phyloP scores from a whole-genome alignment of 1,284 basidiomycete species.

The Dichomitus squalens region DNA sequence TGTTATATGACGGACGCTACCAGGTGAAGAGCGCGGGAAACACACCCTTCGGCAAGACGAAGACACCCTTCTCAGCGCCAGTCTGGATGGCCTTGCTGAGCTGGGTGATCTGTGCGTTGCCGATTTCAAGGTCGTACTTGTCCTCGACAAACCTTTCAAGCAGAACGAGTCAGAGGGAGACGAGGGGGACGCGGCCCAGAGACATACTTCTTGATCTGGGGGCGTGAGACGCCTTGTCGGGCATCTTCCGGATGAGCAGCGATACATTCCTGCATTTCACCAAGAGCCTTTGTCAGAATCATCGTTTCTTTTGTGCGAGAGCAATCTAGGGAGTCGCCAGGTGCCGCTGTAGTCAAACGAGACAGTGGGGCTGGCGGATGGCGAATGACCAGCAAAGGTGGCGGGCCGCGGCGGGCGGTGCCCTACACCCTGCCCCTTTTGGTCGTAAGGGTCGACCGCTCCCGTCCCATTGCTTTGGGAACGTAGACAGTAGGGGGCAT shows the following conservation, averaged over 20 bases:
- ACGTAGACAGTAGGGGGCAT: background rate
- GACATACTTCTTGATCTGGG: conserved; percentile 87
- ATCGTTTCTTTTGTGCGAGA: background rate
- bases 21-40: conserved; percentile 10
- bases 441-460: conserved; percentile 24
- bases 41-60: conserved; percentile 86
- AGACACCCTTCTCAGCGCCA: conserved; percentile 80
- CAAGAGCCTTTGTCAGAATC: background rate
- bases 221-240: conserved; percentile 86
- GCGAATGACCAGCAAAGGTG: conserved; percentile 30
- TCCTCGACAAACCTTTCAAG: conserved; percentile 69
- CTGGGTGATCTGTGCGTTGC: conserved; percentile 77
- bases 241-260: conserved; percentile 74
- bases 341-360: background rate
- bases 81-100: conserved; percentile 80
- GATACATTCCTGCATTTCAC: conserved; percentile 73
- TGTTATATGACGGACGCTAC: conserved; percentile 6
- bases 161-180: conserved; percentile 11
- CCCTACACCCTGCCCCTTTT: conserved; percentile 51
- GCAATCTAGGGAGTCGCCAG: background rate
- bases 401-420: conserved; percentile 36
- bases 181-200: background rate
- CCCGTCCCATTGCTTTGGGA: conserved; percentile 7
- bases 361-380: conserved; percentile 15
- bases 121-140: conserved; percentile 79